Evolutionary conservation across 768 basidiomycete species (phyloP), one percentile per base, ranked within the genome.

Genomic region (Russula emetica): DNA sequence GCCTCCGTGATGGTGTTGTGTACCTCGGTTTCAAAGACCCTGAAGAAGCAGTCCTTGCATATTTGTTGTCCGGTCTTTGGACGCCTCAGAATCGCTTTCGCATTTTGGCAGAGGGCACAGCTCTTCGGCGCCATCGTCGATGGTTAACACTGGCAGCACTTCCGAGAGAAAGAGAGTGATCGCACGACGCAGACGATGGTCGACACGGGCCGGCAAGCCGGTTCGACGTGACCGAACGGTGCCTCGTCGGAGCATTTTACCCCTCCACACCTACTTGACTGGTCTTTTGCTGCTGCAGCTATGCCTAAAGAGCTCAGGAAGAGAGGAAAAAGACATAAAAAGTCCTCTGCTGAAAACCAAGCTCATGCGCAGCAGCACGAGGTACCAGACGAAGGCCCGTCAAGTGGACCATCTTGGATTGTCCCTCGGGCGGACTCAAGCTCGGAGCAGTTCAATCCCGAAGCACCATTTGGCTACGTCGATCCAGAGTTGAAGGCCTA

Each of bases 51-150:
- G 44, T 89, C 86, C 74, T 88, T 90, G 80, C 97, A 99, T 64
- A 98, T 94, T 73, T 94, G 93, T 72, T 98, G 95, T 0, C 94
- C 94, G 1, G 95, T 99, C 76, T 99, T 99, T 3, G 96, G 97
- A 20, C 97, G 81, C 71, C 91, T 95, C 47, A 99, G 74, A 70
- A 98, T 94, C 0, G 97, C 92, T 58, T 86, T 85, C 3, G 86
- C 77, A 3, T 82, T 85, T 18, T 82, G 75, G 73, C 93, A 94
- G 16, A 97, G 79, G 2, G 83, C 84, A 71, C 96, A 98, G 30
- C 78, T 78, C 69, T 85, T 83, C 2, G 93, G 88, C 5, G 94
- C 82, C 94, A 96, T 97, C 36, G 61, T 32, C 44, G 28, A 30
- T 40, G 38, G 38, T 14, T 5, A 38, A 4, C 14, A 40, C 38